These are phyloP conservation scores for Aspergillus haitiensis DNA, from an alignment of 495 filamentous ascomycete species.

Conservation along the genomic window DNA sequence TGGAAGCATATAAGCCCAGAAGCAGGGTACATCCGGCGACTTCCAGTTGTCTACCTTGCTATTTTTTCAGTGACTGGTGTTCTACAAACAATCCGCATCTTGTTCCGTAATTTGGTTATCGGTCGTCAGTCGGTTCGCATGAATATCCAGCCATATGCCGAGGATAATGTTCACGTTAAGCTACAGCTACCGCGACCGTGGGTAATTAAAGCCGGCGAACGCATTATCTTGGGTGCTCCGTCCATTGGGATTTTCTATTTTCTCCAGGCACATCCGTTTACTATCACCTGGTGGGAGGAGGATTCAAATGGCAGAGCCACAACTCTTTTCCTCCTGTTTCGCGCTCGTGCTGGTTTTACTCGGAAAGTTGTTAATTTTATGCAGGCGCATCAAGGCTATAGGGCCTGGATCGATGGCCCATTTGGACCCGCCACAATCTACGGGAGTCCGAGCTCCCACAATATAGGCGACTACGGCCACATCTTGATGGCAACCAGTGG, in stretches of 20 bases:
- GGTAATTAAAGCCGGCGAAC: conserved; percentile 31
- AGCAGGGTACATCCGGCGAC: neutral
- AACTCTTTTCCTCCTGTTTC: conserved; percentile 31
- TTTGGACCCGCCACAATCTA: conserved; percentile 29
- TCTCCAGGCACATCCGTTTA: conserved; percentile 35
- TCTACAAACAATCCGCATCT: conserved; percentile 16
- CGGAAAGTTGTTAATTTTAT: conserved; percentile 20
- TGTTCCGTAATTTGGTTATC: conserved; percentile 20
- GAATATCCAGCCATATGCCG: conserved; percentile 3
- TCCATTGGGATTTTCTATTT: conserved; percentile 27
- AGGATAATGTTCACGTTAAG: conserved; percentile 15
- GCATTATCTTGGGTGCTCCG: conserved; percentile 30
- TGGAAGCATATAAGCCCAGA: conserved; percentile 16
- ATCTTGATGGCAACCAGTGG: conserved; percentile 37
- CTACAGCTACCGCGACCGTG: conserved; percentile 31
- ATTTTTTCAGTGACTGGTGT: conserved; percentile 9
- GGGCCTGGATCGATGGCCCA: conserved; percentile 37
- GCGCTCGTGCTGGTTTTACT: conserved; percentile 35
- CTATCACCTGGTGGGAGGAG: conserved; percentile 37
- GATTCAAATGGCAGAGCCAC: conserved; percentile 21
- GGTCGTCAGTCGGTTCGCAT: conserved; percentile 14
- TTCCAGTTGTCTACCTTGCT: conserved; percentile 3
- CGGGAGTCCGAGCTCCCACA: conserved; percentile 6
- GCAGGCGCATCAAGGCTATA: conserved; percentile 18
- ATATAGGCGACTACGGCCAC: conserved; percentile 34